A percentile compares a stretch with the other conserved stretches of the same genome.
Evolutionary conservation across 1,284 basidiomycete genomes (phyloP).

Genomic region (Ceratobasidium sp.): DNA sequence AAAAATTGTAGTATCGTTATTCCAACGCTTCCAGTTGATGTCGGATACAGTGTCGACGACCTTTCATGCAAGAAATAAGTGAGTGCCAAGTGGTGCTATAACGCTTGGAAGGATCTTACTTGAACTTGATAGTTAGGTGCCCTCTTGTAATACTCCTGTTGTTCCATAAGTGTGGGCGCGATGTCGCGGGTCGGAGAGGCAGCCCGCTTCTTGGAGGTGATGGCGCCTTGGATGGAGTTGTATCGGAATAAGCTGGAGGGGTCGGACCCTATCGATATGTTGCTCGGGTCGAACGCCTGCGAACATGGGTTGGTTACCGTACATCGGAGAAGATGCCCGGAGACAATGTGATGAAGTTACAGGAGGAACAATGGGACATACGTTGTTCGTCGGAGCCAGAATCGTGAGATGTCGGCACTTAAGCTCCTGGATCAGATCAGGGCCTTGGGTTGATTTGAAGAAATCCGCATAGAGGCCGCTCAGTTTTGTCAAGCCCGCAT

Average conservation of each 20-base stretch:
- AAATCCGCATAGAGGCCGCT: neutral
- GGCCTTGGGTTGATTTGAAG: neutral
- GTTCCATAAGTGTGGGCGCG: too few relatives aligned
- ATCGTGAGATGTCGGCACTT: neutral
- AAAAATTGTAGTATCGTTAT: neutral
- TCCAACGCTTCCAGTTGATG: slow-evolving; percentile 6
- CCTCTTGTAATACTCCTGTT: too few relatives aligned
- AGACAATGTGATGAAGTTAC: too few relatives aligned
- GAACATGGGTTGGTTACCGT: neutral
- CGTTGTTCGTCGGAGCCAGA: neutral
- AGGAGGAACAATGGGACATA: neutral
- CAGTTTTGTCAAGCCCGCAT: neutral
- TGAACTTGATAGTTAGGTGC: too few relatives aligned
- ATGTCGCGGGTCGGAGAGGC: too few relatives aligned
- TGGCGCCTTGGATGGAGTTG: too few relatives aligned
- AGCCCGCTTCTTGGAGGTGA: too few relatives aligned
- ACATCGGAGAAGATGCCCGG: too few relatives aligned
- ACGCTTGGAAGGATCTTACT: neutral
- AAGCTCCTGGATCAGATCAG: neutral
- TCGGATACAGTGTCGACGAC: neutral
- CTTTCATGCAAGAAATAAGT: neutral
- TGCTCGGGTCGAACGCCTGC: neutral
- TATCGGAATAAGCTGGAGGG: too few relatives aligned
- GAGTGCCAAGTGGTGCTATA: too few relatives aligned
- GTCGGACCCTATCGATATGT: neutral